Evolutionary conservation across 2,329 filamentous ascomycete genomes (phyloP), one percentile per base, ranked within the genome.

Genomic region (Dactylonectria estremocensis): DNA sequence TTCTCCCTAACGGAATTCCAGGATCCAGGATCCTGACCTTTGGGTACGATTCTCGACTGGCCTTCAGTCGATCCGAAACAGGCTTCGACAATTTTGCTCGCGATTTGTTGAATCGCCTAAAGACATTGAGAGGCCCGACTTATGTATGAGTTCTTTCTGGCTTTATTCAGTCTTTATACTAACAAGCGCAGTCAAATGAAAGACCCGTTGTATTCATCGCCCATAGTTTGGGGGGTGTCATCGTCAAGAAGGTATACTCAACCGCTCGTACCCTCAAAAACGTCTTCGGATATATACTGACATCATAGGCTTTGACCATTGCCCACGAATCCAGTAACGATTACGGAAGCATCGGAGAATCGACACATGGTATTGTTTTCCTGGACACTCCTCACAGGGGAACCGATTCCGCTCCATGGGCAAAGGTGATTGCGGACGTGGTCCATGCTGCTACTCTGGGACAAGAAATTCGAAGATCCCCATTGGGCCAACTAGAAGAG

Each of bases 171-270:
- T 2, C 24, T 2, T n/a, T 43, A 14, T 43, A 7, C 14, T 43
- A n/a, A 43, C 40, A 9, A n/a, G 2, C n/a, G 8, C n/a, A 43
- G 40, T n/a, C 40, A 43, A 8, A 43, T n/a, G 40, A 43, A 8
- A 43, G 40, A n/a, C 40, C 40, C n/a, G n/a, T 43, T n/a, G 40
- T 43, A 9, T 43, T 43, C 6, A 9, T 43, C n/a, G 40, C 40
- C n/a, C 40, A 43, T 8, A 43, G 61, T 1, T 61, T 71, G 0
- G 68, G 69, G 0, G 69, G 69, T 0, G 52, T 71, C 5, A n/a
- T 43, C 8, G 40, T 43, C 14, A 43, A 43, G 40, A 43, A 43
- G 16, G 40, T 43, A 43, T 43, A 11, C 16, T 6, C 4, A 18
- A 14, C 14, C 40, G 6, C n/a, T n/a, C n/a, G n/a, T n/a, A n/a